Percentiles rank a stretch among this genome's conserved stretches.
These are phyloP conservation scores for Globisporangium okanoganense DNA, from an alignment of 352 stramenopile species.

Conservation along the genomic window DNA sequence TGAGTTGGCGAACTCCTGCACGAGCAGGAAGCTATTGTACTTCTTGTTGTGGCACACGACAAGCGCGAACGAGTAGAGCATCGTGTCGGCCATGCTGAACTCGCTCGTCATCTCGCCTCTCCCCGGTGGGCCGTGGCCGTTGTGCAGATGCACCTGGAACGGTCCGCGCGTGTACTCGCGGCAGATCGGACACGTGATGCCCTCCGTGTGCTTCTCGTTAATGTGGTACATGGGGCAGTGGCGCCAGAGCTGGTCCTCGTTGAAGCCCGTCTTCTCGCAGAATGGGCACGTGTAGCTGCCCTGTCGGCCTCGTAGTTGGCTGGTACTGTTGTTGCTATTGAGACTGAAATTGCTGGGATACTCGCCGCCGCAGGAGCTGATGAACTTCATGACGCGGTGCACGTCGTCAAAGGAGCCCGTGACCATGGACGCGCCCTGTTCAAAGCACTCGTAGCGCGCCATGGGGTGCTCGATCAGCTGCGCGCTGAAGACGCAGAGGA, in stretches of 20 bases:
- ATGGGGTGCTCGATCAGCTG: conserved; percentile 67
- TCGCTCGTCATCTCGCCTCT: conserved; percentile 79
- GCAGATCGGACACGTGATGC: conserved; percentile 74
- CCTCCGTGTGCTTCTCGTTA: conserved; percentile 77
- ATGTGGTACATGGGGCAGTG: conserved; percentile 85
- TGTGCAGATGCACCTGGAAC: conserved; percentile 86
- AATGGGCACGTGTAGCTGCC: conserved; percentile 60
- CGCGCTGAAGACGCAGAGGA: conserved; percentile 81
- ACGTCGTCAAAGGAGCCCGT: conserved; percentile 66
- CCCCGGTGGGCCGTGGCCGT: conserved; percentile 73
- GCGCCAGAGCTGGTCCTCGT: conserved; percentile 80
- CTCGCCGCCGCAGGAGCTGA: conserved; percentile 36
- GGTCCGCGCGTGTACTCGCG: conserved; percentile 53
- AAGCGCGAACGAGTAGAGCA: conserved; percentile 80
- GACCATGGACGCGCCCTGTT: conserved; percentile 79
- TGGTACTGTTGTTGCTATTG: conserved; percentile 13
- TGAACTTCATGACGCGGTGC: conserved; percentile 61
- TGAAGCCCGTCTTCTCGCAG: conserved; percentile 66
- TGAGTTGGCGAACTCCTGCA: conserved; percentile 85
- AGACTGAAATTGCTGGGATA: neutral
- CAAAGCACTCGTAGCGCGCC: conserved; percentile 73
- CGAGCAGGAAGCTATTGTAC: conserved; percentile 78
- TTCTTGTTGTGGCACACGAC: conserved; percentile 84
- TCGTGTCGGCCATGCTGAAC: conserved; percentile 69
- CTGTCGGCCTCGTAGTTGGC: conserved; percentile 6